Evolutionary conservation across 345 rosid genomes (phyloP).

Genomic region (Hirschfeldia incana): DNA sequence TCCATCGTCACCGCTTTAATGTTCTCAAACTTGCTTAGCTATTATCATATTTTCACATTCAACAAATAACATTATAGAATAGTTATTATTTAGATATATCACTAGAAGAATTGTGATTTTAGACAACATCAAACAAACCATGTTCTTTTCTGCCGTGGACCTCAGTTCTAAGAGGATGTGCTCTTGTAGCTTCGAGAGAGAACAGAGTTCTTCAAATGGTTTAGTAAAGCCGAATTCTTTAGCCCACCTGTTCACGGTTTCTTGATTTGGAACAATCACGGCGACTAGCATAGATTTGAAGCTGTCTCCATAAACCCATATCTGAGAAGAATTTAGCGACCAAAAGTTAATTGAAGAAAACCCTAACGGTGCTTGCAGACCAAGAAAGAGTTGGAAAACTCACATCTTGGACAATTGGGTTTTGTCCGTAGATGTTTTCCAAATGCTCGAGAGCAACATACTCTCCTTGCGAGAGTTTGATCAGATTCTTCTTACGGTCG

Average conservation of each 20-base stretch:
- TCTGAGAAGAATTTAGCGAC: constrained; percentile 41
- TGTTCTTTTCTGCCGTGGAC: constrained; percentile 60
- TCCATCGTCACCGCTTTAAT: constrained; percentile 73
- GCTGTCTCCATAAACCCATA: constrained; percentile 91
- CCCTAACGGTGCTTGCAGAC: constrained; percentile 4
- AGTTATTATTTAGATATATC: background rate
- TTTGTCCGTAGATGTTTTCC: constrained; percentile 64
- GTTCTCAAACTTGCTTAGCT: constrained; percentile 79
- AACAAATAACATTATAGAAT: background rate
- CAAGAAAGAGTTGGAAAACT: constrained; percentile 28
- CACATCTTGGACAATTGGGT: constrained; percentile 72
- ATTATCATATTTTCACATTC: background rate
- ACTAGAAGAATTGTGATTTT: background rate
- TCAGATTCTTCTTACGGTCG: constrained; percentile 86
- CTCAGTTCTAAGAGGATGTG: constrained; percentile 62
- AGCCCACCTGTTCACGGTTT: constrained; percentile 69
- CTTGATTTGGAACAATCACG: constrained; percentile 70
- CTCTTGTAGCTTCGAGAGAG: constrained; percentile 59
- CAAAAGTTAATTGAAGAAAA: background rate
- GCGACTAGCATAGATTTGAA: constrained; percentile 85
- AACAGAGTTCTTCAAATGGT: constrained; percentile 60
- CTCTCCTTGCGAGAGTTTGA: constrained; percentile 97
- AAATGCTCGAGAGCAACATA: constrained; percentile 81
- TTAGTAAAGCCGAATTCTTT: constrained; percentile 41
- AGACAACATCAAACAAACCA: constrained; percentile 46